Base-by-base conservation (phyloP, 75 land plant species). In the Picea glauca region DNA sequence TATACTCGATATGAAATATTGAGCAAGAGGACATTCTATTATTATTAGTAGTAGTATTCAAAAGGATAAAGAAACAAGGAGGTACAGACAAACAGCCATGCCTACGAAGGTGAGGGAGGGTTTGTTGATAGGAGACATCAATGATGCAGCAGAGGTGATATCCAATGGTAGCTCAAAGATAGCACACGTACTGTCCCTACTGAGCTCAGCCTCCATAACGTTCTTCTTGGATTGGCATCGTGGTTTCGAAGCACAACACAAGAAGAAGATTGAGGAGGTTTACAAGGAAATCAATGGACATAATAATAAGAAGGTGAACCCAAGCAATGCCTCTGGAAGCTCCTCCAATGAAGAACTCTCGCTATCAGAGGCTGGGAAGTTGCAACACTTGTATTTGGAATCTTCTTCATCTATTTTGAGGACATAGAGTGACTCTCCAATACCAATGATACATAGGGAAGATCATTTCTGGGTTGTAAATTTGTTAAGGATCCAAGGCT, bases 91-190 rank as follows among this genome's bases (percentile, higher is more conserved):
- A 12, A 50, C 12, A 38, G 75, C 54, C 58, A 89, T 89, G 91
- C 93, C 93, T 21, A 80, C 76, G 56, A 62, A 80, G 74, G 98
- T 97, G 11, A 81, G 99, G 4, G 94, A 93, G 76, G 78, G 86
- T 66, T 90, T 97, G 62, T 97, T 88, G 79, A 91, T 97, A 15
- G 96, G 99, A 60, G 84, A 90, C 87, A 87, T 95, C 76, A 75
- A 76, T 11, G 96, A 88, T 75, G 98, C 99, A 0, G 90, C 87
- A 3, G 83, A 85, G 63, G 85, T 94, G 58, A 89, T 97, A 59
- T 60, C 65, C 58, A 40, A 35, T 64, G 83, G 86, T 32, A 80
- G 74, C 82, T 21, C 57, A 0, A 78, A 76, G 32, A 77, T 90
- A 38, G 88, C 94, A 17, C 95, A 93, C 76, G 62, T 93, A 4